Percentiles rank a stretch among this genome's conserved stretches.
Conservation (phyloP, 306 rosid species). For the Quercus ilex region DNA sequence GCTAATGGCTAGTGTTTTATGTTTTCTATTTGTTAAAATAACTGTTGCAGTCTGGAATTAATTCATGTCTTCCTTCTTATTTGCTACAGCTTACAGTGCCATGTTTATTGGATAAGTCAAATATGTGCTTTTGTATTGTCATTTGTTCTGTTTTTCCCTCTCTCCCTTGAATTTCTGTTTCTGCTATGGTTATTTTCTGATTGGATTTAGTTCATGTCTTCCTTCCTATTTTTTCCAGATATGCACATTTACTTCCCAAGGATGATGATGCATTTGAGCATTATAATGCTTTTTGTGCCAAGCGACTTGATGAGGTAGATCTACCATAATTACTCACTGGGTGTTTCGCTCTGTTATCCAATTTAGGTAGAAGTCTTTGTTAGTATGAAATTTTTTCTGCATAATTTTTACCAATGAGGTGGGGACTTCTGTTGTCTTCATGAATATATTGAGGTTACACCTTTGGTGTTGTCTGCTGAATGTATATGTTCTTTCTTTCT, state of each 20-base stretch:
- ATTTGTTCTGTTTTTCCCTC: not conserved
- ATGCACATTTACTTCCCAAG: conserved; percentile 84
- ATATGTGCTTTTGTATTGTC: not conserved
- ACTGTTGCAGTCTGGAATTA: not conserved
- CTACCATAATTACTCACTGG: conserved; percentile 4
- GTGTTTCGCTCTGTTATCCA: not conserved
- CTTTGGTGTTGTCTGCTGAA: not conserved
- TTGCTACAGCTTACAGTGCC: not conserved
- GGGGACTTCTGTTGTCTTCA: not conserved
- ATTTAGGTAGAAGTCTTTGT: not conserved
- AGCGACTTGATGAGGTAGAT: conserved; percentile 93
- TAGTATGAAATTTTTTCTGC: not conserved
- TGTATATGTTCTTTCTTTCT: not conserved
- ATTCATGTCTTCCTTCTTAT: not conserved
- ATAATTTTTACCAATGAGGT: not conserved
- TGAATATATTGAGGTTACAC: not conserved
- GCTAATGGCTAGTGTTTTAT: not conserved
- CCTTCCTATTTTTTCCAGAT: conserved; percentile 36
- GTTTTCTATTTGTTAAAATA: not conserved
- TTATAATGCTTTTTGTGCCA: conserved; percentile 68
- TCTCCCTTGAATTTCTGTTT: not conserved
- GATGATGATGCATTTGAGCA: conserved; percentile 90
- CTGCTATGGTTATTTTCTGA: not conserved
- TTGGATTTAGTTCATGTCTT: not conserved
- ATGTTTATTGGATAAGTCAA: too few species aligned